Evolutionary conservation across 1,139 yeast genomes (phyloP).

Genomic region (Geotrichum candidum): DNA sequence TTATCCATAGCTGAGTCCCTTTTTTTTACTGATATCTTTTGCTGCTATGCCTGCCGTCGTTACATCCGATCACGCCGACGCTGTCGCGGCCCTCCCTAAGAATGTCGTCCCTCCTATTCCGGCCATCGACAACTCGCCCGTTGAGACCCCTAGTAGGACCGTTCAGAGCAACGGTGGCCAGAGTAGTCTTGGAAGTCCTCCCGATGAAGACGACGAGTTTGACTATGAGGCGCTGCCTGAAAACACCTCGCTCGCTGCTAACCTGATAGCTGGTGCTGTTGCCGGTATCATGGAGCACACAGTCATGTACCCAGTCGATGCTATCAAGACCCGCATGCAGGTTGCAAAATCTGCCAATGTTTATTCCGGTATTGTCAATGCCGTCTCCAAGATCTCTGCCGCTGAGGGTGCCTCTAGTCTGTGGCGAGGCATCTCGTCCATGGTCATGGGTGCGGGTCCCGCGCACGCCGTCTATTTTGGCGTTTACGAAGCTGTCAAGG

Average conservation of each 20-base stretch:
- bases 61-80: background rate
- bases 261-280: slow-evolving; percentile 87
- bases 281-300: slow-evolving; percentile 98
- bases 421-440: slow-evolving; percentile 94
- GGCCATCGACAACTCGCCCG: background rate
- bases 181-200: background rate
- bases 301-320: slow-evolving; percentile 94
- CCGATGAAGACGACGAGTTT: slow-evolving; percentile 27
- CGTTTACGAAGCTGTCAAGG: slow-evolving; percentile 86
- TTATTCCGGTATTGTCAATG: slow-evolving; percentile 47
- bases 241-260: slow-evolving; percentile 75
- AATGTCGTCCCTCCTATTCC: background rate
- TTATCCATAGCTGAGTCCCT: background rate
- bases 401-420: slow-evolving; percentile 87
- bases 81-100: background rate
- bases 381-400: slow-evolving; percentile 69
- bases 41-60: background rate
- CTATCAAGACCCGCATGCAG: slow-evolving; percentile 92
- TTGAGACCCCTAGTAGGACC: background rate
- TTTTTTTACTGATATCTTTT: background rate
- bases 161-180: background rate
- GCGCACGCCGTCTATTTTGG: slow-evolving; percentile 97
- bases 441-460: slow-evolving; percentile 97
- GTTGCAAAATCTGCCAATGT: slow-evolving; percentile 44
- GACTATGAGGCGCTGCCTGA: slow-evolving; percentile 93